These are phyloP conservation scores for Chlamydomonas asymmetrica DNA, from an alignment of 139 green algal species.

Conservation along the genomic window DNA sequence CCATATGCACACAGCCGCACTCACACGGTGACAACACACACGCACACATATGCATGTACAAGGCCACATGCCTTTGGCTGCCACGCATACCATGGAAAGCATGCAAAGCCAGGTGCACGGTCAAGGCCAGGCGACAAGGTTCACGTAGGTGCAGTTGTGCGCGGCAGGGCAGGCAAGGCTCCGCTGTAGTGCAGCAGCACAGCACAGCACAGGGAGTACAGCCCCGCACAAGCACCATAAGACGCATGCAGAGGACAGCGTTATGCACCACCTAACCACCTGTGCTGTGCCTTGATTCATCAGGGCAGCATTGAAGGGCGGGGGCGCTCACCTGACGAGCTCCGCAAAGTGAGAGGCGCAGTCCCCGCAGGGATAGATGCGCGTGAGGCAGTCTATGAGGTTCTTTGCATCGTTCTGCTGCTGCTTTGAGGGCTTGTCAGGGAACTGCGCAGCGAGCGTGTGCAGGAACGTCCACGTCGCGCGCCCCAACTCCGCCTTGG, in stretches of 20 bases:
- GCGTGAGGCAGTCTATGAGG: constrained; percentile 76
- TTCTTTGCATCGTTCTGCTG: constrained; percentile 72
- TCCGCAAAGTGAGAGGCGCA: constrained; percentile 88
- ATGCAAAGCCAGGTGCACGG: neutral
- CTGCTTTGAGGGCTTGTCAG: constrained; percentile 75
- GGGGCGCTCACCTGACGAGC: constrained; percentile 65
- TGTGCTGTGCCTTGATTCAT: neutral
- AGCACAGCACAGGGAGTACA: neutral
- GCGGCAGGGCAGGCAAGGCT: neutral
- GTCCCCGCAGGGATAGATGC: constrained; percentile 92
- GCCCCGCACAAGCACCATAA: neutral
- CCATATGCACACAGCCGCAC: neutral
- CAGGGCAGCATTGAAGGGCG: neutral
- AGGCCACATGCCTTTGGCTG: neutral
- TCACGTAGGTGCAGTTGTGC: neutral
- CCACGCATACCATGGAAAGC: neutral
- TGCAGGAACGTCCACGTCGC: constrained; percentile 94
- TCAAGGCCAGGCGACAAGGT: neutral
- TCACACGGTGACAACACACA: neutral
- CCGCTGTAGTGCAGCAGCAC: neutral
- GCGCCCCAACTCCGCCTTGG: constrained; percentile 80
- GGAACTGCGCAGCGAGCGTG: constrained; percentile 87
- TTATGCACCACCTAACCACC: neutral
- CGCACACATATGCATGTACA: neutral
- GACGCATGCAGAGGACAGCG: neutral